phyloP scores from a whole-genome alignment of 2,329 filamentous ascomycete genomes.

The Thielaviopsis populi region DNA sequence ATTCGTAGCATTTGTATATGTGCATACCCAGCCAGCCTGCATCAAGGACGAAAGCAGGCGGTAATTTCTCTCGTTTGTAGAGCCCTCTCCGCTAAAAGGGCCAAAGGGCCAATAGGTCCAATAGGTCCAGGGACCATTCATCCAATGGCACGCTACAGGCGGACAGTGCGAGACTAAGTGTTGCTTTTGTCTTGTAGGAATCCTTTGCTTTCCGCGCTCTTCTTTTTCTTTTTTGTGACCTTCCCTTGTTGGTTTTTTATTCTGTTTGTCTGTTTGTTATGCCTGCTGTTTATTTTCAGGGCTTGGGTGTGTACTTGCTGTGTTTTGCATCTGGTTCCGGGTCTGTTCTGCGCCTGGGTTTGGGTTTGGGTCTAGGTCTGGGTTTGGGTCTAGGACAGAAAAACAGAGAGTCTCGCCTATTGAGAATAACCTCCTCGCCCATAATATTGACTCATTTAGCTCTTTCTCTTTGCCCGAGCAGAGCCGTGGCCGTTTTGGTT shows the following conservation, averaged over 20 bases:
- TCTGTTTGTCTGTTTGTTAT: neutral
- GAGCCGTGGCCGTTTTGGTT: neutral
- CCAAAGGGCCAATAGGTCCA: neutral
- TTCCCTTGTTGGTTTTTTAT: neutral
- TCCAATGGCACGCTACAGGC: neutral
- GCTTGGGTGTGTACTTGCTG: no score
- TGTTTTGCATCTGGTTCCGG: no score
- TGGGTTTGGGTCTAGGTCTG: no score
- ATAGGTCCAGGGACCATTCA: neutral
- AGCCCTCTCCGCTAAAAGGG: neutral
- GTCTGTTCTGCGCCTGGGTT: no score
- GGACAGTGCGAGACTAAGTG: slow-evolving; percentile 1
- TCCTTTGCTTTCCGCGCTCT: neutral
- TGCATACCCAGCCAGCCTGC: no score
- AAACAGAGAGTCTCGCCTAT: no score
- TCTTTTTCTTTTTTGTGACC: neutral
- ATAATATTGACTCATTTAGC: neutral
- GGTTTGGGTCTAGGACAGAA: no score
- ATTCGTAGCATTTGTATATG: no score
- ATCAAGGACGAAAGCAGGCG: neutral
- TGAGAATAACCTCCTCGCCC: neutral
- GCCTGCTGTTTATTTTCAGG: no score
- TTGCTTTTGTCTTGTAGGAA: neutral
- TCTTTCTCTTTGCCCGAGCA: neutral
- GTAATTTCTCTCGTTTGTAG: neutral